Conservation (phyloP, 306 rosid species). For the Casuarina equisetifolia region DNA sequence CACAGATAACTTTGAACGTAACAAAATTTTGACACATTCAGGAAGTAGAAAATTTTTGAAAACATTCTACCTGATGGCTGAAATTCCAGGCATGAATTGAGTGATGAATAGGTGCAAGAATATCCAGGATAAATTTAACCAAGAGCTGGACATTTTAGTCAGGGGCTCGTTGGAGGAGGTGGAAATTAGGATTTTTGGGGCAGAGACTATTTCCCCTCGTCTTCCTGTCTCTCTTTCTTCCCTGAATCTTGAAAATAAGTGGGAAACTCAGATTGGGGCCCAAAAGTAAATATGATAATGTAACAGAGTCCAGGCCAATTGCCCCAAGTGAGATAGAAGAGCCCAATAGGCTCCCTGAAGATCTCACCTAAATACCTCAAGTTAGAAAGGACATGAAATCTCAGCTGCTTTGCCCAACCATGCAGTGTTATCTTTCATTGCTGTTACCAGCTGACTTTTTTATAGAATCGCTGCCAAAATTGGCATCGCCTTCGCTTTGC, state of each 20-base stretch:
- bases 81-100: conserved; percentile 21
- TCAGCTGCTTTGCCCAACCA: no score
- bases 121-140: conserved; percentile 21
- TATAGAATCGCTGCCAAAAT: no score
- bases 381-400: no score
- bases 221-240: neutral
- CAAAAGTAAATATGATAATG: no score
- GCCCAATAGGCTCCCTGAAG: no score
- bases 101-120: conserved; percentile 22
- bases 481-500: no score
- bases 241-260: neutral
- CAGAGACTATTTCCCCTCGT: neutral
- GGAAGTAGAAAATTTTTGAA: neutral
- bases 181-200: neutral
- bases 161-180: neutral
- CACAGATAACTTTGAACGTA: neutral
- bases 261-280: neutral
- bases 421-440: no score
- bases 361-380: no score
- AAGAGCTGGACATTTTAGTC: conserved; percentile 12
- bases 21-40: neutral
- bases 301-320: no score
- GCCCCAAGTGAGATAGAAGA: no score
- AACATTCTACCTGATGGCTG: conserved; percentile 34
- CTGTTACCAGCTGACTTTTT: no score